Evolutionary conservation across 2,329 filamentous ascomycete species (phyloP).

Genomic region (Exophiala aquamarina): DNA sequence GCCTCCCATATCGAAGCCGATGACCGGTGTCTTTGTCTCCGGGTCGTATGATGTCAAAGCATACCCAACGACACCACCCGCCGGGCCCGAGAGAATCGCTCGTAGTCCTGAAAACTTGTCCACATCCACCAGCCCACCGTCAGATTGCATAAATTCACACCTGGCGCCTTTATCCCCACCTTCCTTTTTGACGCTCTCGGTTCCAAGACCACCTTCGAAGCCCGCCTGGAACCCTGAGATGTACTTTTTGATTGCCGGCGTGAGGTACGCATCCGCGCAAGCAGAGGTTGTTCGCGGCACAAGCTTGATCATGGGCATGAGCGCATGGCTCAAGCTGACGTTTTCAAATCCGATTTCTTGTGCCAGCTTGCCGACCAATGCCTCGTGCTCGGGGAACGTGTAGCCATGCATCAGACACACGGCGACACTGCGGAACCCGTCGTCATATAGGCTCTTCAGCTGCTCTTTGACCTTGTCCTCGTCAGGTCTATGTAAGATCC

Average conservation of each 20-base stretch:
- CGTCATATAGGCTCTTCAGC: conserved; percentile 66
- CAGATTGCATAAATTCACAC: conserved; percentile 96
- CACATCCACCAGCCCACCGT: conserved; percentile 65
- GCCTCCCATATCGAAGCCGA: conserved; percentile 95
- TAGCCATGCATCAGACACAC: conserved; percentile 93
- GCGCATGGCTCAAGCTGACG: conserved; percentile 74
- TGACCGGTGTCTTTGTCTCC: conserved; percentile 77
- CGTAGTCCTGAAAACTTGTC: conserved; percentile 75
- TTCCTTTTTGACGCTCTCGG: conserved; percentile 67
- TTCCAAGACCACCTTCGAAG: conserved; percentile 78
- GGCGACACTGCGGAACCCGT: conserved; percentile 76
- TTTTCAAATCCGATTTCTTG: conserved; percentile 79
- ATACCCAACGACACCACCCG: conserved; percentile 92
- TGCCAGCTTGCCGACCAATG: conserved; percentile 72
- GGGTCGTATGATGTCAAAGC: conserved; percentile 87
- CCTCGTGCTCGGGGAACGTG: conserved; percentile 84
- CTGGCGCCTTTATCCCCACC: conserved; percentile 66
- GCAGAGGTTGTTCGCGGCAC: conserved; percentile 74
- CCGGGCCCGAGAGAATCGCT: conserved; percentile 85
- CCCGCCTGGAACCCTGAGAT: conserved; percentile 74
- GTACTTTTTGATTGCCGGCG: conserved; percentile 76
- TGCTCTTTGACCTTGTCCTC: conserved; percentile 57
- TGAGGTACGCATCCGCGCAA: conserved; percentile 77
- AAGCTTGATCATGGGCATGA: conserved; percentile 88
- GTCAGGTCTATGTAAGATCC: conserved; percentile 63